A percentile compares a stretch with the other conserved stretches of the same genome.
Evolutionary conservation across 2,329 filamentous ascomycete genomes (phyloP).

Genomic region (Neocatenulostroma microsporum): DNA sequence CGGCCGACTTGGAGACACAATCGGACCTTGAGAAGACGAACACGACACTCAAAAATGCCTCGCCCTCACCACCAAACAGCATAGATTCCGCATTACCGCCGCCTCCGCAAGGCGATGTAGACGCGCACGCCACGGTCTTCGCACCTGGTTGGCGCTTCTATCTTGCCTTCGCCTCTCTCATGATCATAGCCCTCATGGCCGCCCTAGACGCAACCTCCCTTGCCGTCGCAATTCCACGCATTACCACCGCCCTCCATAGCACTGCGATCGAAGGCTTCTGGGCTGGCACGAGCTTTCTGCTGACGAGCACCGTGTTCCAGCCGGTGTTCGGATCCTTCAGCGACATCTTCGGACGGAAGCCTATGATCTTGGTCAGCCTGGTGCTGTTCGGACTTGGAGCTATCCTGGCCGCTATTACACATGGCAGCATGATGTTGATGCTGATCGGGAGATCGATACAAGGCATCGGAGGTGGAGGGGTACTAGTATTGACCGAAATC

Average conservation of each 20-base stretch:
- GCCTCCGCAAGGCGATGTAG: neutral
- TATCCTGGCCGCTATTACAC: neutral
- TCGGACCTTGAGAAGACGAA: no score
- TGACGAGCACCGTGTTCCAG: slow-evolving; percentile 8
- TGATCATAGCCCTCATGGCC: slow-evolving; percentile 5
- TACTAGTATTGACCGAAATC: slow-evolving; percentile 10
- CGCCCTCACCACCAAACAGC: no score
- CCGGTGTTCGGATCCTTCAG: slow-evolving; percentile 5
- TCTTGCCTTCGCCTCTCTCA: slow-evolving; percentile 5
- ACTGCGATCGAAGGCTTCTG: slow-evolving; percentile 10
- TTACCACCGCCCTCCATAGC: slow-evolving; percentile 6
- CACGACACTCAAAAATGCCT: no score
- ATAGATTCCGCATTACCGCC: no score
- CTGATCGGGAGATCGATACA: neutral
- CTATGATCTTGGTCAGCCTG: neutral
- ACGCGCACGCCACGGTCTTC: neutral
- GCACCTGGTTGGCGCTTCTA: slow-evolving; percentile 5
- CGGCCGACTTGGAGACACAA: no score
- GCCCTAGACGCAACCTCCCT: slow-evolving; percentile 9
- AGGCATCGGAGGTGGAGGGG: slow-evolving; percentile 2
- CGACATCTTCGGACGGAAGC: slow-evolving; percentile 9
- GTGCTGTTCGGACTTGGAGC: neutral
- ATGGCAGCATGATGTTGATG: neutral
- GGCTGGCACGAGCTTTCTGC: slow-evolving; percentile 7
- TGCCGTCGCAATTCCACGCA: slow-evolving; percentile 7